Conservation (phyloP, 257 asterid species). For the Ilex asprella region DNA sequence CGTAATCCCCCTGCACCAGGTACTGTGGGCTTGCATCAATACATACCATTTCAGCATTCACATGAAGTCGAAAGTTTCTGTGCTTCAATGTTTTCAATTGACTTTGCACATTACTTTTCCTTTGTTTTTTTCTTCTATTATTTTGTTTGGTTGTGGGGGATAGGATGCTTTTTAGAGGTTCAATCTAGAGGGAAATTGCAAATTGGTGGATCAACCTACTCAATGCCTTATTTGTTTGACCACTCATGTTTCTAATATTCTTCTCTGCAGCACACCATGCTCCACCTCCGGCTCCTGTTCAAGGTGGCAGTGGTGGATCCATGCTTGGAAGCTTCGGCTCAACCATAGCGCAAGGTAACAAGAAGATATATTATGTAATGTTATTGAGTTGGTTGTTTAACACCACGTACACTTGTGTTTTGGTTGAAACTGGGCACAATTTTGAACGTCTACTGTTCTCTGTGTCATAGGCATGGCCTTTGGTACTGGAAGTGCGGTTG, state of each 20-base stretch:
- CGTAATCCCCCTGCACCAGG: constrained; percentile 60
- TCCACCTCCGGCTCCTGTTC: constrained; percentile 77
- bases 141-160: neutral
- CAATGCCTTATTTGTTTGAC: neutral
- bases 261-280: constrained; percentile 45
- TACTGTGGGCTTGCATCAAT: constrained; percentile 3
- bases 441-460: neutral
- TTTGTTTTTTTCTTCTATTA: neutral
- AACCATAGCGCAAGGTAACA: constrained; percentile 67
- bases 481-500: constrained; percentile 70
- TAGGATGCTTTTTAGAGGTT: neutral
- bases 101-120: neutral
- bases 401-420: neutral
- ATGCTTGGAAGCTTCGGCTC: constrained; percentile 55
- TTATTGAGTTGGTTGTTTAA: too few relatives aligned
- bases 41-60: neutral
- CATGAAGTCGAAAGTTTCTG: neutral
- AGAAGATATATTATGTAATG: neutral
- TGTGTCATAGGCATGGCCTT: constrained; percentile 49
- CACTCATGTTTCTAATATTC: constrained; percentile 3
- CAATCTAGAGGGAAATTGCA: neutral
- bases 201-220: neutral
- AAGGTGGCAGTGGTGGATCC: constrained; percentile 61
- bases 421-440: neutral
- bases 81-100: neutral